Evolutionary conservation across 257 asterid species (phyloP).

Genomic region (Phtheirospermum japonicum): DNA sequence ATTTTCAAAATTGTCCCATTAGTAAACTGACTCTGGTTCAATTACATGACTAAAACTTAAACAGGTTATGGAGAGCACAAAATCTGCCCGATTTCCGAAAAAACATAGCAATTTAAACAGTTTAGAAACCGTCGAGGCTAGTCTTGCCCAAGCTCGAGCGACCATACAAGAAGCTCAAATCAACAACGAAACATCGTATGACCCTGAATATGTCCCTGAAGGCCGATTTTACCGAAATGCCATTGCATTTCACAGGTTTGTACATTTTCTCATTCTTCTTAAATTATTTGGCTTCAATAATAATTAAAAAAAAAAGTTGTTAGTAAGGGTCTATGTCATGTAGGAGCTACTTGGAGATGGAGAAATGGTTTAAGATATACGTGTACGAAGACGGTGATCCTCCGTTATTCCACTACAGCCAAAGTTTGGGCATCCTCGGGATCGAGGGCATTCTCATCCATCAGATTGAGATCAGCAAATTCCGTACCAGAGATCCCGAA

Average conservation of each 20-base stretch:
- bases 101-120: conserved; percentile 28
- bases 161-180: conserved; percentile 35
- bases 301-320: no score
- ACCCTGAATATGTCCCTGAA: conserved; percentile 49
- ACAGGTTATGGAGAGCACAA: conserved; percentile 21
- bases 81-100: background rate
- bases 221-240: conserved; percentile 47
- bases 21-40: conserved; percentile 1
- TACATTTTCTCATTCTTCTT: background rate
- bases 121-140: conserved; percentile 49
- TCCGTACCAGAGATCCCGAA: conserved; percentile 43
- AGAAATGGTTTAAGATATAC: conserved; percentile 47
- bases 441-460: conserved; percentile 57
- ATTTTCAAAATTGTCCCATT: no score
- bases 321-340: conserved; percentile 10
- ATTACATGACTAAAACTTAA: background rate
- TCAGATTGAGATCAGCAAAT: conserved; percentile 50
- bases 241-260: conserved; percentile 46
- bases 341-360: conserved; percentile 72
- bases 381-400: conserved; percentile 64
- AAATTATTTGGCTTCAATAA: no score
- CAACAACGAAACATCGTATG: conserved; percentile 36
- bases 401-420: conserved; percentile 55
- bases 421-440: conserved; percentile 45
- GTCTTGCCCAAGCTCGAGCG: conserved; percentile 45